These are phyloP conservation scores for Mortierella sp. DNA, from an alignment of 371 early-diverging fungal species.

Conservation along the genomic window DNA sequence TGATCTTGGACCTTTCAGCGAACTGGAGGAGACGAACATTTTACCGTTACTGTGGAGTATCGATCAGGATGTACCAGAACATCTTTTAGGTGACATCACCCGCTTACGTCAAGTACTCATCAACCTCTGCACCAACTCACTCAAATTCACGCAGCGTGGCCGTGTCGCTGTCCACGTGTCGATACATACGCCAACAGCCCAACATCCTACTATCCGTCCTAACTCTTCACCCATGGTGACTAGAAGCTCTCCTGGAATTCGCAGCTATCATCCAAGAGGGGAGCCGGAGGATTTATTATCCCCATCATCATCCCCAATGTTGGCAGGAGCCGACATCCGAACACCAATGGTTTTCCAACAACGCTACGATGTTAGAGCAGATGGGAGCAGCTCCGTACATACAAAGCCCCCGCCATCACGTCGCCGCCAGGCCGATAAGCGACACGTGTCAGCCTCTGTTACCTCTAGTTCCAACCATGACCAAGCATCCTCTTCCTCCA, in stretches of 20 bases:
- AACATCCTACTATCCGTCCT: conserved; percentile 60
- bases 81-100: conserved; percentile 70
- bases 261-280: neutral
- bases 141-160: conserved; percentile 62
- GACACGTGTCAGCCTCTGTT: neutral
- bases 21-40: conserved; percentile 60
- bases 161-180: conserved; percentile 49
- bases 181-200: conserved; percentile 30
- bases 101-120: conserved; percentile 69
- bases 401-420: conserved; percentile 32
- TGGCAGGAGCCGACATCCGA: conserved; percentile 44
- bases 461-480: conserved; percentile 35
- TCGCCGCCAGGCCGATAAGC: conserved; percentile 28
- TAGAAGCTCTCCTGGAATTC: conserved; percentile 35
- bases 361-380: conserved; percentile 70
- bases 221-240: conserved; percentile 60
- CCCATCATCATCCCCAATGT: conserved; percentile 45
- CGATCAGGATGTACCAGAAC: conserved; percentile 68
- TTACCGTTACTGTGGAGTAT: conserved; percentile 70
- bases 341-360: conserved; percentile 65
- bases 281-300: neutral
- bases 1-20: conserved; percentile 60
- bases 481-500: conserved; percentile 19
- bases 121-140: conserved; percentile 71
- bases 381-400: conserved; percentile 53